Base-by-base conservation (phyloP, 1,139 yeast species). In the Pneumocystis murina region DNA sequence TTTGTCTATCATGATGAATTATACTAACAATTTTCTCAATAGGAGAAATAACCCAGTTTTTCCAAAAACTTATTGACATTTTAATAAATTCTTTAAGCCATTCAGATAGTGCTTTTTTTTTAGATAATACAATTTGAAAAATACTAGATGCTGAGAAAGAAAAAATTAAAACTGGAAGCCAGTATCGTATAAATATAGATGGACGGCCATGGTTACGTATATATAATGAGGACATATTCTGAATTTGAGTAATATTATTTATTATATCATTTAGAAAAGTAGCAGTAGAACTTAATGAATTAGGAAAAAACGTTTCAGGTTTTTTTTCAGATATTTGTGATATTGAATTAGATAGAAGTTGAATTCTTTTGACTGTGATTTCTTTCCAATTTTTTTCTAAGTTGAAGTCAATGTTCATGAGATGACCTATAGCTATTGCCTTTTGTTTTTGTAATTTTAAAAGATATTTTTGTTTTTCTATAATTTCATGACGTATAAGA, bases 21-120 rank as follows among this genome's bases (percentile, higher is more conserved):
- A 95, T 89, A 62, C 82, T 80, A 68, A 89, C 76, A 70, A 92
- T 85, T 69, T 87, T 85, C 61, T 77, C 77, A n/a, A 87, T 71
- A 0, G 98, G 97, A 62, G 81, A 81, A 39, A 88, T 75, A 2
- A 92, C 80, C 97, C 97, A 91, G 72, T 91, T 89, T 57, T 77
- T 76, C 77, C 84, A 82, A 68, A 91, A 85, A 0, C 94, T 89
- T 59, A 72, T 71, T 1, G 79, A 71, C 0, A 95, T 86, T 48
- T 43, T 33, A 4, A 41, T 62, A n/a, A 61, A 59, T 30, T 69
- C 71, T 14, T 77, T 76, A 62, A 83, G 67, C 86, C 92, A 89
- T 16, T 38, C n/a, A 38, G n/a, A 38, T 38, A 17, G 54, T 0
- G 76, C 71, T 14, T 88, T 81, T 24, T 78, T 79, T 12, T 67